Conservation (phyloP, 441 rosid species). For the Gossypium gossypioides region DNA sequence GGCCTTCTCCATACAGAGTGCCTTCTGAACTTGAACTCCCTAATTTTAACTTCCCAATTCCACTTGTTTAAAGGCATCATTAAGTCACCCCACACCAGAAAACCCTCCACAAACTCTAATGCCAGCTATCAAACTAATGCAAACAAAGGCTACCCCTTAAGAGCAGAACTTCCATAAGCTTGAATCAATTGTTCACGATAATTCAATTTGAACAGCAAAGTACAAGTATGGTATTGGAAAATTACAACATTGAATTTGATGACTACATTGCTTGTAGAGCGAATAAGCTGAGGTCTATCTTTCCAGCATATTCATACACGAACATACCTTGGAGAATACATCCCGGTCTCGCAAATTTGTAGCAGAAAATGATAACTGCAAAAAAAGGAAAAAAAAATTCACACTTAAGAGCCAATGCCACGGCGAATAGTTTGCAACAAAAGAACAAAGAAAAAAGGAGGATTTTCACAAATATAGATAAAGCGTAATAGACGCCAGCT, state of each 20-base stretch:
- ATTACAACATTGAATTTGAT: not conserved
- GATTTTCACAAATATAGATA: not conserved
- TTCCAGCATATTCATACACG: not conserved
- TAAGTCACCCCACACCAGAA: not conserved
- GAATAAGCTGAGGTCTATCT: not conserved
- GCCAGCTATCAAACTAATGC: not conserved
- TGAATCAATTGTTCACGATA: not conserved
- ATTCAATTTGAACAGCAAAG: not conserved
- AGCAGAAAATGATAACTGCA: slow-evolving; percentile 87
- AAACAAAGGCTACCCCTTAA: not conserved
- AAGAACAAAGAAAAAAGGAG: not conserved
- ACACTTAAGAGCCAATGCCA: not conserved
- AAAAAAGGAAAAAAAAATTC: slow-evolving; percentile 6
- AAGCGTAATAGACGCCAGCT: not conserved
- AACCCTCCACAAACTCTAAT: not conserved
- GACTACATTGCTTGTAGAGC: not conserved
- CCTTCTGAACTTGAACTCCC: not conserved
- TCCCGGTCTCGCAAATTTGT: slow-evolving; percentile 72
- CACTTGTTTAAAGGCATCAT: not conserved
- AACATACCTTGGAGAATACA: slow-evolving; percentile 71
- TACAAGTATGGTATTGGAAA: not conserved
- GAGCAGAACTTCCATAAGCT: not conserved
- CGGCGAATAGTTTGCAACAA: not conserved
- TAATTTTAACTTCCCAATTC: not conserved
- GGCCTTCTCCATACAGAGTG: not conserved